Percentiles rank a stretch among this genome's conserved stretches.
Conservation (phyloP, 345 rosid species). For the Cardiospermum halicacabum region DNA sequence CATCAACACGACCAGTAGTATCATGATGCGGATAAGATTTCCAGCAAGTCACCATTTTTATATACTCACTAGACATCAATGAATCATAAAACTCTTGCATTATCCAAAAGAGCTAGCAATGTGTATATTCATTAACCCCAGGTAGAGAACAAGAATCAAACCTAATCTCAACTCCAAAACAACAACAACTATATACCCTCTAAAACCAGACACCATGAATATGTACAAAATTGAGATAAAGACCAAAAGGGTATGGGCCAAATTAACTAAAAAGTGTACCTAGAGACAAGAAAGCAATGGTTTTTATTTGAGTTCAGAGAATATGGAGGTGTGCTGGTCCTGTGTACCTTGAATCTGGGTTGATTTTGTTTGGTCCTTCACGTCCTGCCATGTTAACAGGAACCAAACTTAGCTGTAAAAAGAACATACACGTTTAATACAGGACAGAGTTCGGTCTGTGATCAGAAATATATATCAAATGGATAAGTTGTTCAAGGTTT, state of each 20-base stretch:
- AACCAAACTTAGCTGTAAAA: constrained; percentile 50
- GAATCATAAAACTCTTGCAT: neutral
- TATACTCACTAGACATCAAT: constrained; percentile 4
- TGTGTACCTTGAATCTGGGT: constrained; percentile 56
- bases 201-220: constrained; percentile 23
- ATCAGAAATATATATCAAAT: constrained; percentile 29
- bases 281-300: constrained; percentile 49
- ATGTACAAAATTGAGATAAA: constrained; percentile 21
- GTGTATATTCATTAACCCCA: constrained; percentile 17
- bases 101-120: constrained; percentile 16
- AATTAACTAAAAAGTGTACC: constrained; percentile 32
- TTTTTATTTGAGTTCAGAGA: constrained; percentile 50
- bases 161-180: constrained; percentile 19
- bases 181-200: constrained; percentile 23
- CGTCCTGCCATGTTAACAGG: constrained; percentile 33
- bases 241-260: constrained; percentile 66
- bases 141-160: constrained; percentile 18
- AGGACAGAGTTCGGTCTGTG: constrained; percentile 33
- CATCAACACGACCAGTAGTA: constrained; percentile 39
- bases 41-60: constrained; percentile 66
- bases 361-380: constrained; percentile 24
- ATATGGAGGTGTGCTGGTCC: constrained; percentile 34
- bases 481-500: constrained; percentile 30
- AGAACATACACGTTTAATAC: constrained; percentile 25
- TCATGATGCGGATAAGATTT: constrained; percentile 36